A percentile compares a stretch with the other conserved stretches of the same genome.
phyloP scores from a whole-genome alignment of 371 early-diverging fungal genomes.

The Batkoa obscura region DNA sequence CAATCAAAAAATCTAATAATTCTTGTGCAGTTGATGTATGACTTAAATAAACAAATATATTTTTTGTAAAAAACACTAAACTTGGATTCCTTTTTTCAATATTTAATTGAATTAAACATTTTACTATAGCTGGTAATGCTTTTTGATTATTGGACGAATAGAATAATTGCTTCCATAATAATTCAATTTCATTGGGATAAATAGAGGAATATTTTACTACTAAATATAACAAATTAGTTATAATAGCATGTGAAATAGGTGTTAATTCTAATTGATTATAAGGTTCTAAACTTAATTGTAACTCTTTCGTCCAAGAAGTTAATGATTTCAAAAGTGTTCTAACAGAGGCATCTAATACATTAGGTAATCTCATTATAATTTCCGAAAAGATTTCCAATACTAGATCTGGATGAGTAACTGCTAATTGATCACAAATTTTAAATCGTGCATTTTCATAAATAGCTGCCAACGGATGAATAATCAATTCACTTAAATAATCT shows the following conservation, averaged over 20 bases:
- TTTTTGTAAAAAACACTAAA: constrained; percentile 57
- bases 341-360: constrained; percentile 32
- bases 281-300: constrained; percentile 34
- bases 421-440: constrained; percentile 41
- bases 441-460: constrained; percentile 67
- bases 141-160: constrained; percentile 27
- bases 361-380: constrained; percentile 51
- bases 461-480: constrained; percentile 49
- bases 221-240: constrained; percentile 67
- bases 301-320: constrained; percentile 71
- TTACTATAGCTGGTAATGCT: constrained; percentile 46
- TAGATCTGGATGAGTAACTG: constrained; percentile 38
- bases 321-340: constrained; percentile 54
- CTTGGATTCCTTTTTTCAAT: constrained; percentile 56
- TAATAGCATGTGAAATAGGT: constrained; percentile 36
- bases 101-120: constrained; percentile 50
- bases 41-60: constrained; percentile 58
- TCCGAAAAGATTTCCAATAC: constrained; percentile 61
- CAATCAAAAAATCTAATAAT: constrained; percentile 40
- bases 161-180: constrained; percentile 62
- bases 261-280: constrained; percentile 24
- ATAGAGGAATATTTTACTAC: constrained; percentile 65
- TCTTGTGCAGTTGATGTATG: constrained; percentile 36
- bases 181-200: constrained; percentile 55
- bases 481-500: constrained; percentile 50